Percentiles rank a stretch among this genome's conserved stretches.
Evolutionary conservation across 139 green algal species (phyloP).

Genomic region (Micromonas pusilla): DNA sequence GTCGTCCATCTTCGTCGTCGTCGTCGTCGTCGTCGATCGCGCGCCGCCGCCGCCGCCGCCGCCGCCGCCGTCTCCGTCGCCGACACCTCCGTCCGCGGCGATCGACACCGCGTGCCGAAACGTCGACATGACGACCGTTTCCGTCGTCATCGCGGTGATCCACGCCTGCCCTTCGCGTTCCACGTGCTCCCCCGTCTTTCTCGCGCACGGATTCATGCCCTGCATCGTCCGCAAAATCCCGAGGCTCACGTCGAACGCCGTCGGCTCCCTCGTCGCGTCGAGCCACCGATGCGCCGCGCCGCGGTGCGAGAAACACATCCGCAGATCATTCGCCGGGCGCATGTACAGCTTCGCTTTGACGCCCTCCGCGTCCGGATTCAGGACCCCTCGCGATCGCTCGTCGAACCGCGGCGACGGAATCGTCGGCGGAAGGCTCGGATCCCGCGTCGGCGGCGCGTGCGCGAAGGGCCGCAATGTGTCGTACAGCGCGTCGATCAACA

Average conservation of each 20-base stretch:
- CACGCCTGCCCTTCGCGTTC: not conserved
- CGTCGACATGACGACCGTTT: not conserved
- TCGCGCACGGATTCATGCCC: constrained; percentile 22
- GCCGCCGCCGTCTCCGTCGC: no score
- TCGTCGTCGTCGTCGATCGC: no score
- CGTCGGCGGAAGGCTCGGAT: not conserved
- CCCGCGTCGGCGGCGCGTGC: no score
- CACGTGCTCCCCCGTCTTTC: constrained; percentile 20
- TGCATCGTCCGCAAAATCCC: not conserved
- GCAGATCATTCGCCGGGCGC: not conserved
- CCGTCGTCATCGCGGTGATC: constrained; percentile 13
- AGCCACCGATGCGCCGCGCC: not conserved
- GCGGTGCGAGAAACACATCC: not conserved
- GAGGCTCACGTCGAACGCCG: not conserved
- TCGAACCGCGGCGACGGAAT: no score
- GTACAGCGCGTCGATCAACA: not conserved
- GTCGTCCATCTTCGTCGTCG: no score
- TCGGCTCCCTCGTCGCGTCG: not conserved
- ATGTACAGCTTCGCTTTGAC: not conserved
- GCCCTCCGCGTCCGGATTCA: not conserved
- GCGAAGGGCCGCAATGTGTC: not conserved
- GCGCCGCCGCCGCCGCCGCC: no score
- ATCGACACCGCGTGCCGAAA: not conserved
- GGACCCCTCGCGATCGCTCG: not conserved
- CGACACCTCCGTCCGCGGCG: not conserved